A percentile compares a stretch with the other conserved stretches of the same genome.
phyloP scores from a whole-genome alignment of 106 monocot species.

The Allium fistulosum region DNA sequence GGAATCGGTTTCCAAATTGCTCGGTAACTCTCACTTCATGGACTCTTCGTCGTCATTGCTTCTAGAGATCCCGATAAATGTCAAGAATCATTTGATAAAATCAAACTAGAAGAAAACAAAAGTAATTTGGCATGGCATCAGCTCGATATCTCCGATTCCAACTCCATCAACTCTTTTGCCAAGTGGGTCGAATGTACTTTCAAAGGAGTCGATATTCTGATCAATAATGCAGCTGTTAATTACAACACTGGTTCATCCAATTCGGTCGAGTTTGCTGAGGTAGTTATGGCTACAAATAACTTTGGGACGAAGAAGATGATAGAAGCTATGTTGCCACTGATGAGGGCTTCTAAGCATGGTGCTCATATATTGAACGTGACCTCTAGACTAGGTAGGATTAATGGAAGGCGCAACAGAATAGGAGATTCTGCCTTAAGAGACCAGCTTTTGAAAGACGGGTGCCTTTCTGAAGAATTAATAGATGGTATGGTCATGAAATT shows the following conservation, averaged over 20 bases:
- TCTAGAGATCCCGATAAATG: no score
- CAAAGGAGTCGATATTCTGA: slow-evolving; percentile 70
- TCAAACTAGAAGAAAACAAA: slow-evolving; percentile 17
- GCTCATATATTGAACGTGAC: slow-evolving; percentile 89
- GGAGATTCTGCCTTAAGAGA: no score
- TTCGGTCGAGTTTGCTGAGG: slow-evolving; percentile 79
- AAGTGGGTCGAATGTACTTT: no score
- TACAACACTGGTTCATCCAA: slow-evolving; percentile 68
- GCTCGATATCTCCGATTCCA: slow-evolving; percentile 50
- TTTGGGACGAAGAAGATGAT: no score
- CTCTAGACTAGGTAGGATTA: slow-evolving; percentile 77
- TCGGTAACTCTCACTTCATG: slow-evolving; percentile 51
- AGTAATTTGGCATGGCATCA: slow-evolving; percentile 31
- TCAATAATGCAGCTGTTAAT: slow-evolving; percentile 94
- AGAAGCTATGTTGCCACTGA: no score
- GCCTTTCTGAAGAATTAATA: no score
- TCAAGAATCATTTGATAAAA: slow-evolving; percentile 15
- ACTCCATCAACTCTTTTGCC: slow-evolving; percentile 50
- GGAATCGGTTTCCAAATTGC: slow-evolving; percentile 87
- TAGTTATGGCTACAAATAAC: no score
- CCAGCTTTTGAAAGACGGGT: no score
- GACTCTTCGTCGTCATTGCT: slow-evolving; percentile 57
- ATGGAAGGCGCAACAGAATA: slow-evolving; percentile 86
- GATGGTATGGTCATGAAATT: no score
- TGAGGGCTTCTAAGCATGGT: no score